phyloP scores from a whole-genome alignment of 768 basidiomycete genomes.

The Mycena latifolia region DNA sequence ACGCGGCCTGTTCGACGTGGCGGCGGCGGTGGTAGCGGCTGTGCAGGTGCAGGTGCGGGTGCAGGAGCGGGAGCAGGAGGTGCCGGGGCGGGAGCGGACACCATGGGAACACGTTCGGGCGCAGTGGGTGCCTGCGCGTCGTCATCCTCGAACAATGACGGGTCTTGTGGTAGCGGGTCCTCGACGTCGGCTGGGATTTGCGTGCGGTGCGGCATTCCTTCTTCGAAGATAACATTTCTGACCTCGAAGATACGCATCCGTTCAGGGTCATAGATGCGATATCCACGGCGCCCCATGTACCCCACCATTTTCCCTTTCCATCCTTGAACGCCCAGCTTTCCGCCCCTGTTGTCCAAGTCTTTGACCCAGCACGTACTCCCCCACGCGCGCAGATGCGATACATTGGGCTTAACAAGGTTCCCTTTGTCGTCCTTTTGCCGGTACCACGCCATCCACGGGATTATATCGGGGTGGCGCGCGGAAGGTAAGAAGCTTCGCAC shows the following conservation, averaged over 20 bases:
- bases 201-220: slow-evolving; percentile 16
- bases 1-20: not conserved
- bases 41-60: not conserved
- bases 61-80: not conserved
- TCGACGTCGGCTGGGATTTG: not conserved
- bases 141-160: not conserved
- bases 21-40: not conserved
- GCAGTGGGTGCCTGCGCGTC: too few species aligned
- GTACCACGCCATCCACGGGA: slow-evolving; percentile 20
- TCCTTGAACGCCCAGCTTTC: too few species aligned
- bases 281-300: too few species aligned
- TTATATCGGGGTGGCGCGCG: slow-evolving; percentile 30
- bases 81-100: not conserved
- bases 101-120: too few species aligned
- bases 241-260: too few species aligned
- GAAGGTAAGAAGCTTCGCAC: slow-evolving; percentile 42
- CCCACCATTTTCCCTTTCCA: too few species aligned
- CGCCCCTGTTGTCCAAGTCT: too few species aligned
- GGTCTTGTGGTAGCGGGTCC: too few species aligned
- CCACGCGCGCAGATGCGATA: too few species aligned
- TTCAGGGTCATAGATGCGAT: too few species aligned
- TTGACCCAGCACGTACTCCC: too few species aligned
- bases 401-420: too few species aligned
- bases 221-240: slow-evolving; percentile 13
- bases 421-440: not conserved